Base-by-base conservation (phyloP, 352 stramenopile genomes). In the Globisporangium parvum region DNA sequence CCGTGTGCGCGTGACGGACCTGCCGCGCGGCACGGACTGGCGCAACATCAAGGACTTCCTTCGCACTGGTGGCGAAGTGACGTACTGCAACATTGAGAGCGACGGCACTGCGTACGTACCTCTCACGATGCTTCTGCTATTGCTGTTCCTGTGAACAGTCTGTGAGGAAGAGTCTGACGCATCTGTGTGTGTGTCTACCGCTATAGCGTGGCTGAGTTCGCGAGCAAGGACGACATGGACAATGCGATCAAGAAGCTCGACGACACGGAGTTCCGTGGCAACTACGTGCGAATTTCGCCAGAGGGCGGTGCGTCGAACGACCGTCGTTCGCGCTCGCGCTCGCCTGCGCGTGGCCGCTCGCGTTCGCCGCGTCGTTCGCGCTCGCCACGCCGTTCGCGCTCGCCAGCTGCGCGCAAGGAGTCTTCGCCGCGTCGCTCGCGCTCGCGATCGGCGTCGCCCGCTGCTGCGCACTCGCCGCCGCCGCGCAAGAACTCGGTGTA, bases 1-100 rank as follows among this genome's bases (percentile, higher is more conserved):
- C 70, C 75, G 75, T 47, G 82, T 93, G 28, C 75, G 75, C 35
- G 75, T 94, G 59, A 85, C 85, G 46, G 85, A 91, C 49, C 67
- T 94, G 39, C 80, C 82, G 47, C 73, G 77, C 66, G 81, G 80
- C 51, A 75, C 81, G 24, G 82, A 93, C 67, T 94, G 85, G 85
- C 85, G 82, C 47, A 87, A 94, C 28, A 80, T 94, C 8, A 94
- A 94, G 79, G 82, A 93, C 64, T 90, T 90, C 59, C 62, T 94
- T 18, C 85, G 82, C 63, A 86, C 76, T 35, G 85, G 77, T 56
- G 85, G 85, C 47, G 85, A 94, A 59, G 85, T 94, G 17, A 91
- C 82, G 12, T 93, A 87, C 72, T 93, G 82, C 60, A 83, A 94
- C 59, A 78, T 94, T 15, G 75, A 93, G 66, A 70, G 66, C 26